Conservation (phyloP, 2,329 filamentous ascomycete species). For the Fusarium sarcochroum region DNA sequence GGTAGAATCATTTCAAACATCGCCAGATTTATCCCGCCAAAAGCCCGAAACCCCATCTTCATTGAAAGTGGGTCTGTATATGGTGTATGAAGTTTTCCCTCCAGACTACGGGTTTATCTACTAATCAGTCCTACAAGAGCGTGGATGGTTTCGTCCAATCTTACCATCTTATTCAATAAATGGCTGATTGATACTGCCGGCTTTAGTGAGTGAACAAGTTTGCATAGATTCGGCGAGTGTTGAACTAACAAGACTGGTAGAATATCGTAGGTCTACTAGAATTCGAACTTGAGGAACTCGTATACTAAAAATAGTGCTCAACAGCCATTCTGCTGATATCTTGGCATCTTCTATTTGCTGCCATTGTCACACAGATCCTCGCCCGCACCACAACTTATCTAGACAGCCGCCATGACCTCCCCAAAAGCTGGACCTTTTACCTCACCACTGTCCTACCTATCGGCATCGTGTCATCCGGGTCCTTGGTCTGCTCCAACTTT, state of each 20-base stretch:
- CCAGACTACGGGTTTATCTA: background rate
- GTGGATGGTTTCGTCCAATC: constrained; percentile 21
- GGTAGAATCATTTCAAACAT: background rate
- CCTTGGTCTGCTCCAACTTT: constrained; percentile 22
- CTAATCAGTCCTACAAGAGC: background rate
- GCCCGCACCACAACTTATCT: constrained; percentile 32
- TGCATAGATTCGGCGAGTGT: accelerated
- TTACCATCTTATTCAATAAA: constrained; percentile 22
- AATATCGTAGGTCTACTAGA: background rate
- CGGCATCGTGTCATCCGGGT: constrained; percentile 15
- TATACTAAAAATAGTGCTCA: accelerated
- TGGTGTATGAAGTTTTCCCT: background rate
- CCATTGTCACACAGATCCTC: constrained; percentile 32
- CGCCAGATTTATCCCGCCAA: background rate
- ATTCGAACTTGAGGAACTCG: accelerated
- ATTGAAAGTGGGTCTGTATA: constrained; percentile 5
- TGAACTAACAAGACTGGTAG: background rate
- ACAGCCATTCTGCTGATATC: constrained; percentile 24
- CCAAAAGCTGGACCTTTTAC: constrained; percentile 23
- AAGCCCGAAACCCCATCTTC: background rate
- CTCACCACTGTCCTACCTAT: constrained; percentile 11
- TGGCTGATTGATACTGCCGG: constrained; percentile 23
- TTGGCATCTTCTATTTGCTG: constrained; percentile 39
- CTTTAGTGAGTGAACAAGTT: constrained; percentile 7
- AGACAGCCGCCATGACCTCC: constrained; percentile 29